Percentiles rank a stretch among this genome's conserved stretches.
Conservation (phyloP, 306 rosid genomes). For the Argentina anserina region DNA sequence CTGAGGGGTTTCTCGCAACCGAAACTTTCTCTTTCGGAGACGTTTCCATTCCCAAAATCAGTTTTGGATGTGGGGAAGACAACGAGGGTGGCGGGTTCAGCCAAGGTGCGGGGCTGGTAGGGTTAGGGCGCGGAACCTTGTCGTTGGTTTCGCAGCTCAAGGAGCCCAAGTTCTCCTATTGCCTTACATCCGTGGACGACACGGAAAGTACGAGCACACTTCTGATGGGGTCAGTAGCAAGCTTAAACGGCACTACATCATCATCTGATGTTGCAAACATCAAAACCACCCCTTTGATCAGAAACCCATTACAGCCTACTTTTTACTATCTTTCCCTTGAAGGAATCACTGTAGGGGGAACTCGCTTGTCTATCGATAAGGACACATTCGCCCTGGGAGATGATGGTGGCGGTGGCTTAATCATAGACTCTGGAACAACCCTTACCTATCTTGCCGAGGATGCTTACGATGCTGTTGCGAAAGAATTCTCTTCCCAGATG, state of each 20-base stretch:
- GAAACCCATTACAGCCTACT: constrained; percentile 63
- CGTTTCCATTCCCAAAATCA: constrained; percentile 36
- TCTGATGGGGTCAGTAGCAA: constrained; percentile 56
- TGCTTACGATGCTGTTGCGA: constrained; percentile 39
- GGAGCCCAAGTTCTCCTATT: constrained; percentile 69
- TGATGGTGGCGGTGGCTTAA: constrained; percentile 77
- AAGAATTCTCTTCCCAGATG: constrained; percentile 56
- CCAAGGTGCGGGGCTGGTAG: constrained; percentile 77
- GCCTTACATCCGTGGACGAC: constrained; percentile 61
- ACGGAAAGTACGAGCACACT: constrained; percentile 44
- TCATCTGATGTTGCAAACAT: not conserved
- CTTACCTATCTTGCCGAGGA: constrained; percentile 48
- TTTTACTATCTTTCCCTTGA: constrained; percentile 72
- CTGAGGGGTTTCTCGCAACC: constrained; percentile 59
- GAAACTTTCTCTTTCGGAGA: constrained; percentile 76
- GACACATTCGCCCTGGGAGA: constrained; percentile 44
- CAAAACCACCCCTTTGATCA: constrained; percentile 53
- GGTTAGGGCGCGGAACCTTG: constrained; percentile 78
- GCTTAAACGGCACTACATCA: constrained; percentile 21
- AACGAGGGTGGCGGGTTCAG: constrained; percentile 74
- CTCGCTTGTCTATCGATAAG: constrained; percentile 33
- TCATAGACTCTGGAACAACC: constrained; percentile 90
- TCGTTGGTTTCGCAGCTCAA: constrained; percentile 75
- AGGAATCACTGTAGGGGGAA: constrained; percentile 72
- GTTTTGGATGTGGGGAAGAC: constrained; percentile 81